Evolutionary conservation across 257 asterid genomes (phyloP), one percentile per base, ranked within the genome.

Genomic region (Dorcoceras hygrometricum): DNA sequence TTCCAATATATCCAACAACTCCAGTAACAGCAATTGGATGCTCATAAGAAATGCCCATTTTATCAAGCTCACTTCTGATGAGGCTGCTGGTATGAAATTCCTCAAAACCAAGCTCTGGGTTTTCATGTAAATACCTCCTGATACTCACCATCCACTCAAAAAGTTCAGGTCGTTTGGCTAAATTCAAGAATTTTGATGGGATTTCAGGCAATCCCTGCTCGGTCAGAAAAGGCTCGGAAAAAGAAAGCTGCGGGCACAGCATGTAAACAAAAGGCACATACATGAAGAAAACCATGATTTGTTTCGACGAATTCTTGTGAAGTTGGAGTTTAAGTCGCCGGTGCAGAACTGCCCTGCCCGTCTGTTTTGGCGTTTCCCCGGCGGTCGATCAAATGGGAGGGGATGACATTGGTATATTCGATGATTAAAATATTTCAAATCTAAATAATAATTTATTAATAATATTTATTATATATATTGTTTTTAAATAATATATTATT

Each of bases 11-110:
- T 34, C 83, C 92, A 54, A 83, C 84, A 12, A 85, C 74, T 19
- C 95, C 95, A 66, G 95, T 88, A 46, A 71, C 78, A 74, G 89
- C 92, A 54, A 83, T 71, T 14, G 90, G 92, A 69, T 81, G 70
- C 34, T 80, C 76, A 32, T 80, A 87, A 10, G 62, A 63, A 25
- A 87, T 81, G 8, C 90, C 90, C 83, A 87, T 69, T 63, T 78
- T 62, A 68, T 85, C 87, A 67, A 88, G 88, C 82, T 85, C 90
- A 50, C 55, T 69, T 78, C 90, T 81, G 6, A 88, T 77, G 25
- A 85, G 86, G 65, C 67, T 82, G 74, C 89, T 83, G 11, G 90
- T 88, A 73, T 80, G 87, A 67, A 83, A 83, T 80, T 88, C 92
- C 77, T 86, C 86, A 69, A 71, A 88, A 18, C 90, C 87, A 64